Conservation (phyloP, 805 yeast genomes). For the Lipomyces yamadae region DNA sequence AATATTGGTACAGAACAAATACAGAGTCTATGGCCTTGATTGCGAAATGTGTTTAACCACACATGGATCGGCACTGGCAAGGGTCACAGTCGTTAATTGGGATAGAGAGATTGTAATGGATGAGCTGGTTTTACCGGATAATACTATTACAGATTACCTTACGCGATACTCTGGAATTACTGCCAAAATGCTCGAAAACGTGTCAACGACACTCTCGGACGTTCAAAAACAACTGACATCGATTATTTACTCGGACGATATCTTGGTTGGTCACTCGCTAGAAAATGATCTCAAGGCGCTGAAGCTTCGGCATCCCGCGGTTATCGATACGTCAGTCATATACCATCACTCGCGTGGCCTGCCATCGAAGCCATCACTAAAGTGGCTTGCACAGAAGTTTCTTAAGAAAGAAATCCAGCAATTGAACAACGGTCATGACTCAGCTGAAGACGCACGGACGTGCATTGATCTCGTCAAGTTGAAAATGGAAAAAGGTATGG, state of each 20-base stretch:
- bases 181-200: conserved; percentile 62
- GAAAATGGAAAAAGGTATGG: conserved; percentile 68
- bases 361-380: conserved; percentile 78
- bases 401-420: conserved; percentile 65
- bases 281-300: conserved; percentile 80
- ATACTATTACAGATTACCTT: conserved; percentile 74
- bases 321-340: conserved; percentile 80
- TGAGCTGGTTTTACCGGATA: conserved; percentile 76
- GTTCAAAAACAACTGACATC: conserved; percentile 62
- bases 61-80: conserved; percentile 68
- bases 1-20: conserved; percentile 23
- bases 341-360: conserved; percentile 81
- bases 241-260: conserved; percentile 60
- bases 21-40: conserved; percentile 70
- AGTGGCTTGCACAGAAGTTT: conserved; percentile 64
- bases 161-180: conserved; percentile 90
- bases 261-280: conserved; percentile 86
- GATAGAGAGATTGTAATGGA: conserved; percentile 61
- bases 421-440: conserved; percentile 70
- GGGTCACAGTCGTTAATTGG: conserved; percentile 69
- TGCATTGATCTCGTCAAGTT: conserved; percentile 76
- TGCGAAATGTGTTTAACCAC: conserved; percentile 88
- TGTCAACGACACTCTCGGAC: conserved; percentile 67
- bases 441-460: conserved; percentile 81
- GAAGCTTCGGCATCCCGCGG: conserved; percentile 68